Evolutionary conservation across 805 yeast species (phyloP).

Genomic region (Teunomyces stri): DNA sequence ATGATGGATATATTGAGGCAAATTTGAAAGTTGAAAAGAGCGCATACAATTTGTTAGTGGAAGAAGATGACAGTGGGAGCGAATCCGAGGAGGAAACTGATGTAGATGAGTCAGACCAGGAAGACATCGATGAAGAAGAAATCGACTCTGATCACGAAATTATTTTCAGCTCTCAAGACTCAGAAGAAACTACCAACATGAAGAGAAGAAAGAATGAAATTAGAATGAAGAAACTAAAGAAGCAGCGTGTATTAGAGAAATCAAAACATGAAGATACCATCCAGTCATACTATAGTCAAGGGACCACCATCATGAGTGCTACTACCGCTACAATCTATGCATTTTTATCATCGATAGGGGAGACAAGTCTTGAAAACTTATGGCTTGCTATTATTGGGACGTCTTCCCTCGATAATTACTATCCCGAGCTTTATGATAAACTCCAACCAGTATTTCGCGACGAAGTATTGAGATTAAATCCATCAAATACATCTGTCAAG

Average conservation of each 20-base stretch:
- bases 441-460: conserved; percentile 74
- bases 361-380: conserved; percentile 61
- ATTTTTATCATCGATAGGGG: conserved; percentile 76
- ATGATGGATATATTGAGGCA: conserved; percentile 75
- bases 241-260: conserved; percentile 38
- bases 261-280: conserved; percentile 52
- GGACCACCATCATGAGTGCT: conserved; percentile 74
- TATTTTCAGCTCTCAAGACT: conserved; percentile 21
- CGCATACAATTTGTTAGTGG: conserved; percentile 58
- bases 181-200: conserved; percentile 21
- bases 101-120: conserved; percentile 30
- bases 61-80: conserved; percentile 33
- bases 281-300: conserved; percentile 79
- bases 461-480: conserved; percentile 72
- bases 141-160: conserved; percentile 17
- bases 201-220: conserved; percentile 31
- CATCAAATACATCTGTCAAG: conserved; percentile 24
- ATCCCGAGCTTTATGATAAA: conserved; percentile 71
- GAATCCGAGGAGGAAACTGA: conserved; percentile 36
- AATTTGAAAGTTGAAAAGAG: conserved; percentile 53
- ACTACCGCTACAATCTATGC: conserved; percentile 79
- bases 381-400: conserved; percentile 93
- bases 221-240: conserved; percentile 28
- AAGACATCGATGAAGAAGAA: conserved; percentile 27
- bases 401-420: conserved; percentile 69